Percentiles rank a stretch among this genome's conserved stretches.
phyloP scores from a whole-genome alignment of 805 yeast genomes.

The Saccharomyces cerevisiae region DNA sequence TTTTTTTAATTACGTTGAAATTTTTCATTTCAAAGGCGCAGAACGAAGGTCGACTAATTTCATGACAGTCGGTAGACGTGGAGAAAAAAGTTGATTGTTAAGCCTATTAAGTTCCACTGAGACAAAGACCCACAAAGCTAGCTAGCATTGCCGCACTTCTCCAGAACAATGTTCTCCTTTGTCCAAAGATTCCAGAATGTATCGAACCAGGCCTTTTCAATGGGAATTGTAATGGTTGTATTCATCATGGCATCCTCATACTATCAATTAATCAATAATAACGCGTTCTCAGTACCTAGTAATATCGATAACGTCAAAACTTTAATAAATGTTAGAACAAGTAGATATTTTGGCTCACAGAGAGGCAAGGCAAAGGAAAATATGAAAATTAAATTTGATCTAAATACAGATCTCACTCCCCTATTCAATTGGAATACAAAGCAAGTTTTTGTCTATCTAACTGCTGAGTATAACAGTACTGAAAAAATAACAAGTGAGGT shows the following conservation, averaged over 20 bases:
- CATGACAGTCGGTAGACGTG: neutral
- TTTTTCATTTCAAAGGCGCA: neutral
- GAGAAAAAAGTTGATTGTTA: neutral
- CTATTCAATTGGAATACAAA: slow-evolving; percentile 95
- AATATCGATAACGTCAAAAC: slow-evolving; percentile 32
- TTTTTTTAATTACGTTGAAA: slow-evolving; percentile 3
- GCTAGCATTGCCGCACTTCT: neutral
- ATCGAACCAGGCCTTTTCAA: slow-evolving; percentile 47
- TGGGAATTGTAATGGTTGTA: slow-evolving; percentile 39
- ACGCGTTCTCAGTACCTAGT: slow-evolving; percentile 39
- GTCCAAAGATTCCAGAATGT: slow-evolving; percentile 41
- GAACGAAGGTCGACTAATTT: neutral
- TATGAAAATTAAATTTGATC: slow-evolving; percentile 59
- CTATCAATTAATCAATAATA: slow-evolving; percentile 38
- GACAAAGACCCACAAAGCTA: neutral
- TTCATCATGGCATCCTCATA: slow-evolving; percentile 42
- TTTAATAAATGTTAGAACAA: slow-evolving; percentile 41
- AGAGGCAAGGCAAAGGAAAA: slow-evolving; percentile 69
- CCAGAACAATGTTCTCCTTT: slow-evolving; percentile 33
- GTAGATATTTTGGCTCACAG: slow-evolving; percentile 59
- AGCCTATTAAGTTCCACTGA: neutral
- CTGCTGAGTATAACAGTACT: slow-evolving; percentile 66
- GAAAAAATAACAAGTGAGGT: slow-evolving; percentile 50
- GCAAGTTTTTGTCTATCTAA: slow-evolving; percentile 85
- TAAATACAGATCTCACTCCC: slow-evolving; percentile 64